phyloP scores from a whole-genome alignment of 2,329 filamentous ascomycete species.

The Pseudogymnoascus sp. region DNA sequence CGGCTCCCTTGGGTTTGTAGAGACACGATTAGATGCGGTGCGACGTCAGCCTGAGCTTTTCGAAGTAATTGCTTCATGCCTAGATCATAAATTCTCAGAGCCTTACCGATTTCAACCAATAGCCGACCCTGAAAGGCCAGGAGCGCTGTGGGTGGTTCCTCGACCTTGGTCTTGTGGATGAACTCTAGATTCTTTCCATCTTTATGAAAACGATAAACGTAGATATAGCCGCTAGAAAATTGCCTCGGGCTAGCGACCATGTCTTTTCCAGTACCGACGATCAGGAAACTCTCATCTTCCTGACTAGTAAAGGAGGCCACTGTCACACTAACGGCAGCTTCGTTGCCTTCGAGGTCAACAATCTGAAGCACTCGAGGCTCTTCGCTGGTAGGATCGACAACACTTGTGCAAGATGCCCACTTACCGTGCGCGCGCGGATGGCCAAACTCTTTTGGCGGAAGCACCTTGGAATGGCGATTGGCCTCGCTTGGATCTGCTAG shows the following conservation, averaged over 20 bases:
- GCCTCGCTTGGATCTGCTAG: conserved; percentile 61
- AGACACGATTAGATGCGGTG: conserved; percentile 74
- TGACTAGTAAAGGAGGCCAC: conserved; percentile 80
- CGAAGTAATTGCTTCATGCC: conserved; percentile 87
- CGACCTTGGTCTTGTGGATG: conserved; percentile 90
- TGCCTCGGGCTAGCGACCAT: conserved; percentile 69
- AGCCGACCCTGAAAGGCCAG: conserved; percentile 84
- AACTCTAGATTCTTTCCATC: conserved; percentile 84
- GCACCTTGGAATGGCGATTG: conserved; percentile 60
- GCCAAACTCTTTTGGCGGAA: conserved; percentile 78
- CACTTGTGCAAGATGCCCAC: conserved; percentile 92
- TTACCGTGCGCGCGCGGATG: conserved; percentile 74
- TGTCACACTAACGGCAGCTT: conserved; percentile 79
- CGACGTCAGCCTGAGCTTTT: conserved; percentile 76
- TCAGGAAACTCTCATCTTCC: conserved; percentile 77
- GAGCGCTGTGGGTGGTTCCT: conserved; percentile 78
- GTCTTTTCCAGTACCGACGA: conserved; percentile 89
- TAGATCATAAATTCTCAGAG: conserved; percentile 81
- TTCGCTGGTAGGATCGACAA: conserved; percentile 75
- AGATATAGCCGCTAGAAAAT: conserved; percentile 72
- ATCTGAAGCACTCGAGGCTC: conserved; percentile 63
- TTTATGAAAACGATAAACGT: conserved; percentile 83
- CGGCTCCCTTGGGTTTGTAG: conserved; percentile 84
- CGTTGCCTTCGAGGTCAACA: conserved; percentile 78
- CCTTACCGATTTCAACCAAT: conserved; percentile 71